Evolutionary conservation across 129 eudicot species (phyloP).

Genomic region (Tanacetum coccineum): DNA sequence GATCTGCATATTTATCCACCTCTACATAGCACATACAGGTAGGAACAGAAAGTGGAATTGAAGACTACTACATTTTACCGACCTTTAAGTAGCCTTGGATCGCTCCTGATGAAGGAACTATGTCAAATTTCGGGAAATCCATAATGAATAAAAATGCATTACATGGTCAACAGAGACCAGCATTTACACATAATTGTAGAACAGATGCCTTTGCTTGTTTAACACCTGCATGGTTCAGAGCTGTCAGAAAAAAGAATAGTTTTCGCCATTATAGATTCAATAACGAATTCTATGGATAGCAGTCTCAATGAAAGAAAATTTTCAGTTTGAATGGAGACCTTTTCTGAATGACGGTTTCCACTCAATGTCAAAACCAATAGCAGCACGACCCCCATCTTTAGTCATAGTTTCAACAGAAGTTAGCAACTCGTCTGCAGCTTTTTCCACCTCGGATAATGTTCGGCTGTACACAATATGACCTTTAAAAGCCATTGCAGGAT

Average conservation of each 20-base stretch:
- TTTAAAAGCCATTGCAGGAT: conserved; percentile 52
- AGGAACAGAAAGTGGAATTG: neutral
- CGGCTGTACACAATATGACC: conserved; percentile 71
- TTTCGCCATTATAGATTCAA: too few relatives aligned
- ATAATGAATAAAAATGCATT: conserved; percentile 74
- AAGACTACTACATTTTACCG: neutral
- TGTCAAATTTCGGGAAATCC: conserved; percentile 67
- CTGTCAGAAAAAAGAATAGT: conserved; percentile 11
- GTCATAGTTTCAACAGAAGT: conserved; percentile 51
- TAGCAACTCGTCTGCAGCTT: conserved; percentile 60
- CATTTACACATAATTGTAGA: conserved; percentile 76
- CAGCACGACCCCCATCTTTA: conserved; percentile 35
- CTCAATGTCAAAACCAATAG: conserved; percentile 79
- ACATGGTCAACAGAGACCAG: conserved; percentile 56
- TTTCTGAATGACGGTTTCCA: conserved; percentile 70
- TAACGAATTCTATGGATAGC: neutral
- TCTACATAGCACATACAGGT: too few relatives aligned
- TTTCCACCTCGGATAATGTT: conserved; percentile 66
- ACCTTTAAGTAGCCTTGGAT: conserved; percentile 59
- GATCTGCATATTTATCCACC: too few relatives aligned
- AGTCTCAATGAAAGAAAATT: neutral
- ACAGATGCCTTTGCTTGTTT: conserved; percentile 73
- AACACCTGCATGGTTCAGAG: conserved; percentile 49
- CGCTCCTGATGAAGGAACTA: conserved; percentile 67
- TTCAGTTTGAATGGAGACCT: conserved; percentile 40